Percentiles rank a stretch among this genome's conserved stretches.
phyloP scores from a whole-genome alignment of 2,329 filamentous ascomycete genomes.

The Colletotrichum orbiculare region DNA sequence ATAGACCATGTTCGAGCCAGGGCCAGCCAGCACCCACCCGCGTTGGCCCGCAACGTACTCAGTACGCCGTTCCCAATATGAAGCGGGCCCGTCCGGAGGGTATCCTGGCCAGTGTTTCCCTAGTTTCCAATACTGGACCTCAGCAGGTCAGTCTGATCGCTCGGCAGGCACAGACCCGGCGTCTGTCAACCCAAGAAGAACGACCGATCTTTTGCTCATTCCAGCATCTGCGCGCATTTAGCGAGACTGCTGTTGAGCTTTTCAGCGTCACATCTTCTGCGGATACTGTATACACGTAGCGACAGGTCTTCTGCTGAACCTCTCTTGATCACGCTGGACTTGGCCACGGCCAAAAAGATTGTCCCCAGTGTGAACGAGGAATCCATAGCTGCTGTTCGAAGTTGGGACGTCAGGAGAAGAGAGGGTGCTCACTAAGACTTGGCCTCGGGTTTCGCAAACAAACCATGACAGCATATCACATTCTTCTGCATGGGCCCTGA shows the following conservation, averaged over 20 bases:
- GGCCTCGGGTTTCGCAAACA: background rate
- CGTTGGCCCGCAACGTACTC: conserved; percentile 31
- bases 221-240: conserved; percentile 16
- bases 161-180: conserved; percentile 29
- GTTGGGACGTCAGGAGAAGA: too few relatives aligned
- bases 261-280: too few relatives aligned
- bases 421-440: background rate
- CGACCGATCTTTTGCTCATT: conserved; percentile 16
- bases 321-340: too few relatives aligned
- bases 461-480: conserved; percentile 17
- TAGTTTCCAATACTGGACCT: conserved; percentile 12
- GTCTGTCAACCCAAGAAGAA: conserved; percentile 20
- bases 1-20: conserved; percentile 23
- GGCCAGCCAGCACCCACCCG: conserved; percentile 31
- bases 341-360: too few relatives aligned
- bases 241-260: background rate
- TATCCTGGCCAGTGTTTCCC: conserved; percentile 20
- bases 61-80: conserved; percentile 32
- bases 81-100: conserved; percentile 33
- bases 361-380: too few relatives aligned
- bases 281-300: background rate
- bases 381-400: too few relatives aligned
- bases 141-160: conserved; percentile 28
- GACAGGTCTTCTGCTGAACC: background rate
- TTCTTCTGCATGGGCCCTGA: background rate